These are phyloP conservation scores for Cucurbita moschata DNA, from an alignment of 306 rosid genomes.

Conservation along the genomic window DNA sequence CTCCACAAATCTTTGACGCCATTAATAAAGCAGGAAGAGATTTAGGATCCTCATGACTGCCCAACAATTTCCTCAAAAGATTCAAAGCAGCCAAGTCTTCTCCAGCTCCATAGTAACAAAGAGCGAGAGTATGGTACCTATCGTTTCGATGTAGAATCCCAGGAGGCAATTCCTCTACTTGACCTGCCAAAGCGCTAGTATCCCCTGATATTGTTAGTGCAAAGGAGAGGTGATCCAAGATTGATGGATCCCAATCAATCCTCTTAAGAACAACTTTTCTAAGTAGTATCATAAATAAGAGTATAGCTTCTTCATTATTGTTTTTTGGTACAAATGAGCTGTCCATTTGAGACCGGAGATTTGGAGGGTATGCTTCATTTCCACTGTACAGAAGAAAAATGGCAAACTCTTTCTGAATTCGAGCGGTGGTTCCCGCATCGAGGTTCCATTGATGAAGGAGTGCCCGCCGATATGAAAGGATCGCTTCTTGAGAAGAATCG, in stretches of 20 bases:
- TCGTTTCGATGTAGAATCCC: slow-evolving; percentile 40
- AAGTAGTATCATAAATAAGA: slow-evolving; percentile 65
- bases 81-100: slow-evolving; percentile 54
- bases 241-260: slow-evolving; percentile 91
- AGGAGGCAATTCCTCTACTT: slow-evolving; percentile 67
- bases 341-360: slow-evolving; percentile 69
- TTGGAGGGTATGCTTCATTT: slow-evolving; percentile 67
- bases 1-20: slow-evolving; percentile 84
- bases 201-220: slow-evolving; percentile 75
- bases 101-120: slow-evolving; percentile 70
- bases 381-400: slow-evolving; percentile 73
- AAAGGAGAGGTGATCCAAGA: slow-evolving; percentile 84
- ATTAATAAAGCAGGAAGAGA: slow-evolving; percentile 50
- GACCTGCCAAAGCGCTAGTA: slow-evolving; percentile 55
- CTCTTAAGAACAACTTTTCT: slow-evolving; percentile 40
- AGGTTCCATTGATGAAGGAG: slow-evolving; percentile 69
- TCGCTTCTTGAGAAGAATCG: slow-evolving; percentile 58
- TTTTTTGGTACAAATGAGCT: slow-evolving; percentile 67
- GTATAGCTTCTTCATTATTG: slow-evolving; percentile 91
- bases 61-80: slow-evolving; percentile 55
- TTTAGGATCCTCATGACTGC: slow-evolving; percentile 40
- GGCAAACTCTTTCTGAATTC: slow-evolving; percentile 72
- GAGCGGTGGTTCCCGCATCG: slow-evolving; percentile 39
- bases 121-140: slow-evolving; percentile 45
- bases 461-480: slow-evolving; percentile 60